Evolutionary conservation across 2,329 filamentous ascomycete species (phyloP).

Genomic region (Colletotrichum ledebouriae): DNA sequence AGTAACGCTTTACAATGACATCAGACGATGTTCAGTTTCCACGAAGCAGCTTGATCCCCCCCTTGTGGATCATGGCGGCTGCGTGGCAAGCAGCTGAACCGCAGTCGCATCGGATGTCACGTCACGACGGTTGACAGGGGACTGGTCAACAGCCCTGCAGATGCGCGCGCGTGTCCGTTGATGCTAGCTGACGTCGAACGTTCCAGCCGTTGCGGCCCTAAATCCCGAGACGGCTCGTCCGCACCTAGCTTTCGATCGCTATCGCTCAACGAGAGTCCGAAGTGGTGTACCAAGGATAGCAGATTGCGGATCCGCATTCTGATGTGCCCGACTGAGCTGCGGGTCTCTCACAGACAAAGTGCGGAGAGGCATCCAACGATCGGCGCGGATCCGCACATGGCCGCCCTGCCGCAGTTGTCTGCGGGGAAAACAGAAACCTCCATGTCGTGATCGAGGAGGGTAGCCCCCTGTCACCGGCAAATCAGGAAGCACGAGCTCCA

Average conservation of each 20-base stretch:
- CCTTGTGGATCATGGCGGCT: not conserved
- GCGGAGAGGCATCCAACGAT: slow-evolving; percentile 4
- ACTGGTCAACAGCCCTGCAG: not conserved
- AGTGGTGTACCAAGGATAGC: no score
- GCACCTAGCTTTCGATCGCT: not conserved
- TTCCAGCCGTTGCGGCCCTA: not conserved
- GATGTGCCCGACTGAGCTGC: not conserved
- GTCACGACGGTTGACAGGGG: not conserved
- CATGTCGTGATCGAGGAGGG: slow-evolving; percentile 11
- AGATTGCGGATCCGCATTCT: slow-evolving; percentile 27
- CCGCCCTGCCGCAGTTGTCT: slow-evolving; percentile 13
- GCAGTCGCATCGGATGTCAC: slow-evolving; percentile 15
- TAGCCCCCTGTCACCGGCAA: slow-evolving; percentile 9
- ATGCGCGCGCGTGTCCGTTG: not conserved
- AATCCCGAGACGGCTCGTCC: not conserved
- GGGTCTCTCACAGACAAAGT: slow-evolving; percentile 8
- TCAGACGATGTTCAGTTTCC: slow-evolving; percentile 20
- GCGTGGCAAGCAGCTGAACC: not conserved
- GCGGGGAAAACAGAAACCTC: slow-evolving; percentile 28
- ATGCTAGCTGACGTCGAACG: not conserved
- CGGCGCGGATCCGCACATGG: slow-evolving; percentile 16
- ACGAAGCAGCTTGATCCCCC: not conserved
- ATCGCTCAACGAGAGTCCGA: not conserved
- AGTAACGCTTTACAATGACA: slow-evolving; percentile 16
- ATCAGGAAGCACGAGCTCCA: slow-evolving; percentile 10